Base-by-base conservation (phyloP, 2,329 filamentous ascomycete genomes). In the Beauveria brongniartii region DNA sequence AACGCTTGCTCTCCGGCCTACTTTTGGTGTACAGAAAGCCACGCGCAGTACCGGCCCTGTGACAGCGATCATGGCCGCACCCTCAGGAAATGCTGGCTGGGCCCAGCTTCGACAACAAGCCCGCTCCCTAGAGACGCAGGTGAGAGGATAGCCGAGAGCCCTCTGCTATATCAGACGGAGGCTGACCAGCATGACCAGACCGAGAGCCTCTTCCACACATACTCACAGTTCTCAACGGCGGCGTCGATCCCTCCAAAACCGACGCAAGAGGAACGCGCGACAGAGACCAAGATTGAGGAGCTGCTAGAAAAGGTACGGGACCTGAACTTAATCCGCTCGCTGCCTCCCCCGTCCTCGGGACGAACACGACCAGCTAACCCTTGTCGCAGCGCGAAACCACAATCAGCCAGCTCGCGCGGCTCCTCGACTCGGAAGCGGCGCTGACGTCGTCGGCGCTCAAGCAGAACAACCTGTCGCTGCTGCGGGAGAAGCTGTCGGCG, bases 41-140 rank as follows among this genome's bases (percentile, higher is more conserved):
- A 10, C 43, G n/a, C 43, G 16, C 28, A 7, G 48, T 10, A 48
- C 41, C 34, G n/a, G 10, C 30, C 44, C 41, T 9, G 24, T 18
- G 8, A 14, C 22, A 16, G 22, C 18, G 34, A 44, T 22, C 65
- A 86, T 85, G 82, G 77, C 81, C 65, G 71, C 79, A 66, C 74
- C 78, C 62, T 76, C 79, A 51, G 78, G 82, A 65, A 85, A 76
- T 64, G 80, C 83, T 65, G 88, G 92, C 77, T 99, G 94, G 94
- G 88, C 91, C 70, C 92, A 97, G 78, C 82, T 97, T 67, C 90
- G 94, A 69, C 92, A 97, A 73, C 93, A 97, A 77, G 91, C 92
- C 64, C 84, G 94, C 69, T 85, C 87, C 50, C 80, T 97, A 64
- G 94, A 99, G 75, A 91, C 88, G 63, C 93, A 97, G 83, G 93